Percentiles rank a stretch among this genome's conserved stretches.
These are phyloP conservation scores for Pythium dissimile DNA, from an alignment of 352 stramenopile genomes.

Conservation along the genomic window DNA sequence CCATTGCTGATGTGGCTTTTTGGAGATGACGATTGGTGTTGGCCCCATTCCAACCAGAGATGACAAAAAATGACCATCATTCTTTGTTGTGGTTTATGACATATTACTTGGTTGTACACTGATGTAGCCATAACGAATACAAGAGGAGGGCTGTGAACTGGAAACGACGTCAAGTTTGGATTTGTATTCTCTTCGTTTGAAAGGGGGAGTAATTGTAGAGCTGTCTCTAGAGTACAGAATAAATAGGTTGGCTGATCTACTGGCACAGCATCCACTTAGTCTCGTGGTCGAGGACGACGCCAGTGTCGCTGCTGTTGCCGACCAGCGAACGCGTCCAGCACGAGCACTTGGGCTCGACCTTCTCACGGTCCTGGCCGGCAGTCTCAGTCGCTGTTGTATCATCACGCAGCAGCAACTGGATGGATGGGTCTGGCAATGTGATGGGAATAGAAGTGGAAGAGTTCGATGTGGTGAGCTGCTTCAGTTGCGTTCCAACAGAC, in stretches of 20 bases:
- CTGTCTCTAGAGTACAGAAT: no score
- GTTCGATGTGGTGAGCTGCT: not conserved
- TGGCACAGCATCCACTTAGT: conserved; percentile 15
- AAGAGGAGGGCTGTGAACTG: not conserved
- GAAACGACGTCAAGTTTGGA: not conserved
- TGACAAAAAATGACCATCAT: conserved; percentile 6
- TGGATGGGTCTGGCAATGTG: not conserved
- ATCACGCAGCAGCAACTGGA: not conserved
- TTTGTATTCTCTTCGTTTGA: no score
- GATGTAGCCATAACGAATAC: not conserved
- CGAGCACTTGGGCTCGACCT: conserved; percentile 7
- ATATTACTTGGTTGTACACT: not conserved
- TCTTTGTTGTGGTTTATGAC: conserved; percentile 8
- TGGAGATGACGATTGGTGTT: not conserved
- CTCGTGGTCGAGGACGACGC: not conserved
- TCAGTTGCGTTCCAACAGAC: not conserved
- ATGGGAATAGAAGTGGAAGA: not conserved
- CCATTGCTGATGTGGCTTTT: not conserved
- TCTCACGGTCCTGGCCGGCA: not conserved
- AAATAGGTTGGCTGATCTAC: not conserved
- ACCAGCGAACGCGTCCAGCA: conserved; percentile 11
- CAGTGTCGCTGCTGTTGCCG: not conserved
- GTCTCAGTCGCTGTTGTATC: not conserved
- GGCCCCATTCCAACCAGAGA: not conserved
- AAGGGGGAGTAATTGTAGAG: not conserved